phyloP scores from a whole-genome alignment of 331 rosid species.

The Cydonia oblonga region DNA sequence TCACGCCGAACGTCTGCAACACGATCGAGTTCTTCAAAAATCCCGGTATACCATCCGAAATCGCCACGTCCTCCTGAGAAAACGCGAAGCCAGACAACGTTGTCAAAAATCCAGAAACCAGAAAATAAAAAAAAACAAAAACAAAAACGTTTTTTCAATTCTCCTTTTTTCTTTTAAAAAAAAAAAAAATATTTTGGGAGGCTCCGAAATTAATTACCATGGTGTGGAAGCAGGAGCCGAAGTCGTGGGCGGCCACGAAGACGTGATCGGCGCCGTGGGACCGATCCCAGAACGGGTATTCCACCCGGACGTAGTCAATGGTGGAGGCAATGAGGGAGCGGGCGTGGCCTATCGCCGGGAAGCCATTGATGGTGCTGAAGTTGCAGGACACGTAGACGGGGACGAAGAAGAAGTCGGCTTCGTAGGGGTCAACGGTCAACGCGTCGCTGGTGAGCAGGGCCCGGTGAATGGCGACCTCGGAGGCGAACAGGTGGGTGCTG shows the following conservation, averaged over 20 bases:
- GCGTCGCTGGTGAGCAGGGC: conserved; percentile 49
- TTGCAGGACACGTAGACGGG: conserved; percentile 93
- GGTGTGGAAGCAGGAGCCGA: conserved; percentile 85
- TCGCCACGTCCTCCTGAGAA: conserved; percentile 71
- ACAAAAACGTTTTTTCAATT: no score
- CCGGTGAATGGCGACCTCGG: conserved; percentile 75
- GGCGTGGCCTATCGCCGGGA: conserved; percentile 94
- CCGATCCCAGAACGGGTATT: conserved; percentile 65
- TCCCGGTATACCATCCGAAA: conserved; percentile 58
- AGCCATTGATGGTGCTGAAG: conserved; percentile 80
- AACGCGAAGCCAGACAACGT: not conserved
- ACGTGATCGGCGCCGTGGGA: conserved; percentile 74
- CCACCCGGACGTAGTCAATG: conserved; percentile 32
- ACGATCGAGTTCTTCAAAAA: conserved; percentile 65
- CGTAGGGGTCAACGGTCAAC: conserved; percentile 52
- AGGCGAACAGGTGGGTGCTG: conserved; percentile 61
- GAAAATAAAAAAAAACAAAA: not conserved
- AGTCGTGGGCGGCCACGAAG: conserved; percentile 94
- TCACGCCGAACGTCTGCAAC: conserved; percentile 81
- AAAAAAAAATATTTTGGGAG: no score
- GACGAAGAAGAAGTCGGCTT: conserved; percentile 82
- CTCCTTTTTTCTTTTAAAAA: no score
- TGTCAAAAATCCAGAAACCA: not conserved
- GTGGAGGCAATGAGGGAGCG: conserved; percentile 64
- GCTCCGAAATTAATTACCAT: conserved; percentile 29